Conservation (phyloP, 257 asterid genomes). For the Gynochthodes officinalis region DNA sequence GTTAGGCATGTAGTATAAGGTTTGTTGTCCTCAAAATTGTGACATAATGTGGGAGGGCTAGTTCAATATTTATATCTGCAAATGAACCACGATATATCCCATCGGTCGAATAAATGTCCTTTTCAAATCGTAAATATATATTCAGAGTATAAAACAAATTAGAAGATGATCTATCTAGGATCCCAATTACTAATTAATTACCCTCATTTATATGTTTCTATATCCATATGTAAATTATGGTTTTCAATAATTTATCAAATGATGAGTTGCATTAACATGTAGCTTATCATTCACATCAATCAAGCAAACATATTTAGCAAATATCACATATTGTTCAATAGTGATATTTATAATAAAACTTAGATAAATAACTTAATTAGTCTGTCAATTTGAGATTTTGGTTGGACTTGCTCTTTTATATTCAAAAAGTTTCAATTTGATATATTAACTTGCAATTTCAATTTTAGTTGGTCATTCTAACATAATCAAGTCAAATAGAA, state of each 20-base stretch:
- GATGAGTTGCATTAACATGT: not conserved
- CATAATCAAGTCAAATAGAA: no score
- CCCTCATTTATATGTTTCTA: not conserved
- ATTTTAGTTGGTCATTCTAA: no score
- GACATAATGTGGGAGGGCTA: slow-evolving; percentile 42
- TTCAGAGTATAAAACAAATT: slow-evolving; percentile 22
- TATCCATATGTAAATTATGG: not conserved
- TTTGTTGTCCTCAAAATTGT: slow-evolving; percentile 38
- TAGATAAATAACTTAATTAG: no score
- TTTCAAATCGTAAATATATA: slow-evolving; percentile 32
- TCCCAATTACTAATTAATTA: slow-evolving; percentile 24
- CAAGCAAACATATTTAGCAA: not conserved
- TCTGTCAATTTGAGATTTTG: no score
- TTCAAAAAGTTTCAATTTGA: no score
- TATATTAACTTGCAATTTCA: no score
- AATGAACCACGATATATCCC: slow-evolving; percentile 16
- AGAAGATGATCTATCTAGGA: slow-evolving; percentile 24
- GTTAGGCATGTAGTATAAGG: slow-evolving; percentile 3
- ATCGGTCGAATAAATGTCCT: slow-evolving; percentile 43
- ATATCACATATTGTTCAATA: no score
- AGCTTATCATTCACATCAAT: not conserved
- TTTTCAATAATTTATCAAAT: not conserved
- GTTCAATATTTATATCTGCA: slow-evolving; percentile 56
- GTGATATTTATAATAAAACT: no score
- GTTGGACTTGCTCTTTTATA: no score